Percentiles rank a stretch among this genome's conserved stretches.
These are phyloP conservation scores for Antarctomyces pellizariae DNA, from an alignment of 495 filamentous ascomycete species.

Conservation along the genomic window DNA sequence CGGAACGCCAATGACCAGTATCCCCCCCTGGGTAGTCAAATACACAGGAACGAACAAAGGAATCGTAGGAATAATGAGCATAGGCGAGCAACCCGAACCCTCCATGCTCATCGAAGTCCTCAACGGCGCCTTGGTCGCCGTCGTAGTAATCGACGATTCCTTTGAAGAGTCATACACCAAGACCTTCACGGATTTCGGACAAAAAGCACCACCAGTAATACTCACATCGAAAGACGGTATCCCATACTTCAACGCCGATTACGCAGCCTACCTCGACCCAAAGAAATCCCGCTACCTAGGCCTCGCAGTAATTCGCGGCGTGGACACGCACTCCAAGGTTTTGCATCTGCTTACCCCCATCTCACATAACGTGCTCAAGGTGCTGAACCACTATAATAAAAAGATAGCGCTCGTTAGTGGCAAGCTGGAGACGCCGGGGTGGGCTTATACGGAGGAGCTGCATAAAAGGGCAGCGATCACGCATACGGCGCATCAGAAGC, in stretches of 20 bases:
- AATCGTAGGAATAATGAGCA: conserved; percentile 10
- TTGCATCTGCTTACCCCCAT: conserved; percentile 31
- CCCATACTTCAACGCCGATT: conserved; percentile 12
- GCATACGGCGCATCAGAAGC: not conserved
- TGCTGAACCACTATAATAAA: conserved; percentile 11
- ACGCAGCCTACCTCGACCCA: conserved; percentile 9
- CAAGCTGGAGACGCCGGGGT: conserved; percentile 31
- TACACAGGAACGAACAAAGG: conserved; percentile 10
- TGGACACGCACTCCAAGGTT: conserved; percentile 19
- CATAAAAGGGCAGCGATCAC: conserved; percentile 6
- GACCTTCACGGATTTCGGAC: no score
- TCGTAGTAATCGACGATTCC: conserved; percentile 12
- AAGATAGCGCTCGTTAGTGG: conserved; percentile 30
- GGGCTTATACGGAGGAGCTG: conserved; percentile 32
- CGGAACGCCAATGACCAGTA: conserved; percentile 6
- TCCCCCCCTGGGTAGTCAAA: conserved; percentile 10
- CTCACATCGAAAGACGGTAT: conserved; percentile 7
- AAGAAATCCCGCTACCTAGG: conserved; percentile 17
- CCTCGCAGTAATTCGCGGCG: conserved; percentile 28
- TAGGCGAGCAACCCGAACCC: conserved; percentile 11
- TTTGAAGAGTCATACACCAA: no score
- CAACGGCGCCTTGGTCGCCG: conserved; percentile 10
- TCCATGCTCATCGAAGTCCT: conserved; percentile 9
- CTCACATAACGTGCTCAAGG: conserved; percentile 11
- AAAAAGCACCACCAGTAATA: conserved; percentile 5